Evolutionary conservation across 1,139 yeast genomes (phyloP).

Genomic region (Zygoascus hellenicus): DNA sequence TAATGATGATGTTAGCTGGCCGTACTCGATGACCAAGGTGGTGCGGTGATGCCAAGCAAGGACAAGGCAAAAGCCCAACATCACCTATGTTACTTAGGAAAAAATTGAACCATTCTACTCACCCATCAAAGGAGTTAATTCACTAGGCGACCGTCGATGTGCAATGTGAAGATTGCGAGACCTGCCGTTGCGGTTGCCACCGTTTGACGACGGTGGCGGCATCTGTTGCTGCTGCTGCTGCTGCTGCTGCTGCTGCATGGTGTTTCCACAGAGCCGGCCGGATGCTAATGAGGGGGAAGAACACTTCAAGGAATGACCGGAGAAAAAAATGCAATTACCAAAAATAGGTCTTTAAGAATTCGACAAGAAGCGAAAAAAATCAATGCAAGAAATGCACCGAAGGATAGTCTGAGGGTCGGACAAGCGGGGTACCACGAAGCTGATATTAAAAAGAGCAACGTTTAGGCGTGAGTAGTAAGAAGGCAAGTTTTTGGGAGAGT

Average conservation of each 20-base stretch:
- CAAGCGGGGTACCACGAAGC: too few relatives aligned
- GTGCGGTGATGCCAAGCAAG: background rate
- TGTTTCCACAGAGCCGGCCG: too few relatives aligned
- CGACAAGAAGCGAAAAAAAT: too few relatives aligned
- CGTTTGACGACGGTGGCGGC: slow-evolving; percentile 6
- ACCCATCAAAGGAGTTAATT: slow-evolving; percentile 87
- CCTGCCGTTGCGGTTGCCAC: slow-evolving; percentile 8
- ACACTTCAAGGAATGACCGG: too few relatives aligned
- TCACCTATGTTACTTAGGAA: background rate
- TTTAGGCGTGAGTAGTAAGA: too few relatives aligned
- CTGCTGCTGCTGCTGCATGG: background rate
- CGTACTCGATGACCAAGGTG: background rate
- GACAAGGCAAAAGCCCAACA: background rate
- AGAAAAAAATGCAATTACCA: too few relatives aligned
- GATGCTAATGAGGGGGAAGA: too few relatives aligned
- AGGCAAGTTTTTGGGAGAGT: too few relatives aligned
- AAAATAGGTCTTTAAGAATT: too few relatives aligned
- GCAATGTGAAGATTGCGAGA: slow-evolving; percentile 64
- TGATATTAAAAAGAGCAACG: too few relatives aligned
- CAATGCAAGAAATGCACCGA: too few relatives aligned
- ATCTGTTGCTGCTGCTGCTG: background rate
- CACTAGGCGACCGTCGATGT: slow-evolving; percentile 90
- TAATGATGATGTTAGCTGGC: background rate
- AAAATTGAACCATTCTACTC: slow-evolving; percentile 26
- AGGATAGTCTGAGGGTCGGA: too few relatives aligned